Percentiles rank a stretch among this genome's conserved stretches.
Conservation (phyloP, 306 rosid genomes). For the Sicyos baderoa region DNA sequence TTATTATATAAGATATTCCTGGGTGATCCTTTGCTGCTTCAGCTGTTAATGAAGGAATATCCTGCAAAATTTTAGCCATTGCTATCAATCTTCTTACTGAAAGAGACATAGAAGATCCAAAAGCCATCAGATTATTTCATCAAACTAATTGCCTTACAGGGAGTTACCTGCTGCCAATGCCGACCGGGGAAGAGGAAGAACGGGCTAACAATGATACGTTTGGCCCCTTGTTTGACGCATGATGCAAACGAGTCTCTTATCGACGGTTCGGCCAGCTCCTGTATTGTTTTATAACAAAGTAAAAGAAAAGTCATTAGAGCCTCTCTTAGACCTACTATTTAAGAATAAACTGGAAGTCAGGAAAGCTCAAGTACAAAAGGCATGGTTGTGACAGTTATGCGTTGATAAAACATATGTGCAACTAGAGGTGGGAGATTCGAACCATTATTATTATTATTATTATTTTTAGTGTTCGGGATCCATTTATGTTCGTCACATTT, state of each 20-base stretch:
- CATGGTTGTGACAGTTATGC: conserved; percentile 25
- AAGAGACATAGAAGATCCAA: neutral
- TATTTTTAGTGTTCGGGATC: too few species aligned
- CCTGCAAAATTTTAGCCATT: conserved; percentile 38
- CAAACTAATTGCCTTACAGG: neutral
- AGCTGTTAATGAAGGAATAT: conserved; percentile 76
- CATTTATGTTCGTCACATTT: too few species aligned
- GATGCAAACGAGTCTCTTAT: conserved; percentile 53
- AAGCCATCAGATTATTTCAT: neutral
- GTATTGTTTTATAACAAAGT: neutral
- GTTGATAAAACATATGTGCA: neutral
- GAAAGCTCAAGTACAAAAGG: neutral
- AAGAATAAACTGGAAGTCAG: neutral
- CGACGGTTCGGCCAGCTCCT: conserved; percentile 93
- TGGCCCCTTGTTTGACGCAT: conserved; percentile 63
- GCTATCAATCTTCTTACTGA: neutral
- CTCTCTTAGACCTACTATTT: conserved; percentile 68
- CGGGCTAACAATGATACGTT: conserved; percentile 58
- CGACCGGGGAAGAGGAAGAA: conserved; percentile 90
- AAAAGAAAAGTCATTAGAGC: neutral
- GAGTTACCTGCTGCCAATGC: conserved; percentile 73
- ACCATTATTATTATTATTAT: conserved; percentile 44
- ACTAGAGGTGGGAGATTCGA: conserved; percentile 56
- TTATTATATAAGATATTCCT: conserved; percentile 51
- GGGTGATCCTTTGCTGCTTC: conserved; percentile 83